Base-by-base conservation (phyloP, 176 grass and related monocot genomes). In the Rhipidocladum racemiflorum region DNA sequence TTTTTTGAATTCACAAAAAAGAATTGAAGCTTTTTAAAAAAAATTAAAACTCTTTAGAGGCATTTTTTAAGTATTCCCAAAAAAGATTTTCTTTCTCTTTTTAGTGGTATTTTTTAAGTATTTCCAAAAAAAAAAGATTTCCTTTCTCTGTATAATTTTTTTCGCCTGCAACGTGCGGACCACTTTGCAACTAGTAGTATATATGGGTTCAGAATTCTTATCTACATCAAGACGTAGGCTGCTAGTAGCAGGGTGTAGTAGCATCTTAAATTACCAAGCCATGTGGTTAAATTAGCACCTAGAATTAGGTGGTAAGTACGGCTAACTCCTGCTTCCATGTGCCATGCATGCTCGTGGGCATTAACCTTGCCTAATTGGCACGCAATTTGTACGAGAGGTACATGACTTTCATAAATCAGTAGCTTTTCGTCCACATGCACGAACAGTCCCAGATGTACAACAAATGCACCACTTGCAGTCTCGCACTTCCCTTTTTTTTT, bases 331-430 rank as follows among this genome's bases (percentile, higher is more conserved):
- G 29, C 35, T 21, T 40, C 46, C 39, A 36, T 60, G 68, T 24
- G 45, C 24, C 36, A 30, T 64, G 49, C 40, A 51, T 61, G 68
- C 53, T 68, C 49, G 61, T 15, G 38, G 48, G 29, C 7, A 9
- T 44, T 64, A 56, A 21, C 36, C 3, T 74, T 59, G 61, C 69
- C 23, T 44, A 32, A 69, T 68, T 74, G 36, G 61, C 61, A 85
- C 17, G 61, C 70, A 62, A 62, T 24, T 18, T 61, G 76, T 61
- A 79, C 61, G 42, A 32, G 20, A 29, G 70, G 50, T 75, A 2
- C 49, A 67, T 49, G 7, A 36, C 35, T 36, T 36, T 36, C 35
- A 36, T 36, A 5, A 5, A 36, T 36, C 35, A 36, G 35, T 36
- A 57, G 5, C 57, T 59, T 23, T 23, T 7, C 23, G 30, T 54